Base-by-base conservation (phyloP, 257 asterid species). In the Fraxinus quadrangulata region DNA sequence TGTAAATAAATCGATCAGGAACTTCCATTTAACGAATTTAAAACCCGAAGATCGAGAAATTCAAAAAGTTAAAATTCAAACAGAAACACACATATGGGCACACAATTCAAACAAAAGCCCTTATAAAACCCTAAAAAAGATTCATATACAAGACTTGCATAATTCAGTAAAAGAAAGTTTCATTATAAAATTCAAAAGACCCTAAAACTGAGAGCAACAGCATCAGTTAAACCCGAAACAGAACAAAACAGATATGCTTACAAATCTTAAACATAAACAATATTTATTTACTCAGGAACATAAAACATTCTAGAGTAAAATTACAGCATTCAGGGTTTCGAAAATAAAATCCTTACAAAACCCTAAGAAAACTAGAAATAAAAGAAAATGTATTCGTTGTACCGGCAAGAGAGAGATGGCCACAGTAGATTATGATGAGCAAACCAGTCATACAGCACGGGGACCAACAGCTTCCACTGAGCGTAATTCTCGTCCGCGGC, bases 381-480 rank as follows among this genome's bases (percentile, higher is more conserved):
- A 6, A 11, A 14, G 54, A 54, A 78, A 51, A 67, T 23, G 26
- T n/a, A 51, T 70, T 31, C 71, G 73, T 30, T 17, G 75, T 85
- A 90, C 95, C 92, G 90, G 88, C 92, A 90, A 63, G 91, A 88
- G 81, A 88, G 91, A 76, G 91, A 88, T 24, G 95, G 92, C 95
- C 95, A 88, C 9, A 82, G 76, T 13, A 81, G 84, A 79, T 87
- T 90, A 77, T 90, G 91, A 45, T 89, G 88, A n/a, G 94, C 86
- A 39, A 90, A 85, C 95, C 92, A 90, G 84, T 90, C 95, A 9
- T 90, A 90, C 7, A 95, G 94, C 36, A 93, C 90, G 26, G 98
- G 97, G 9, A 96, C 98, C 8, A 93, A 87, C 39, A 85, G 82
- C 87, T 96, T 96, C 99, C 99, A 96, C 86, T 92, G 96, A 26